These are phyloP conservation scores for Phytophthora crassamura DNA, from an alignment of 352 stramenopile species.

Conservation along the genomic window DNA sequence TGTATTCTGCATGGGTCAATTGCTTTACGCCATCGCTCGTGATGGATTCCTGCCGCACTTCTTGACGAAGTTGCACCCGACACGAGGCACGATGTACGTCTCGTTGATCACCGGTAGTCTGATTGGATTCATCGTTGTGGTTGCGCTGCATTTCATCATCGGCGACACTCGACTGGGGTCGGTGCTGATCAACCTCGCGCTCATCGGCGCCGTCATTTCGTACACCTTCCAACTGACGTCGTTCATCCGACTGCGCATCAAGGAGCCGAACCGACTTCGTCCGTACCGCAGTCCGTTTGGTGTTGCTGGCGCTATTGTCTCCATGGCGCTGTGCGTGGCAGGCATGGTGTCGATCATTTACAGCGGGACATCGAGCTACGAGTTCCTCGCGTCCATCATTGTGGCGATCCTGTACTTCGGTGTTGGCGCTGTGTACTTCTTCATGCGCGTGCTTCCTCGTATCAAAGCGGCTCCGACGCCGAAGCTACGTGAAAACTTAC, in stretches of 20 bases:
- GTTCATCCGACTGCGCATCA: slow-evolving; percentile 63
- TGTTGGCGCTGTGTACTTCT: slow-evolving; percentile 55
- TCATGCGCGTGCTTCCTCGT: slow-evolving; percentile 44
- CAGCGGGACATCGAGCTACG: slow-evolving; percentile 56
- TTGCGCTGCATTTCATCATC: slow-evolving; percentile 68
- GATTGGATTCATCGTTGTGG: slow-evolving; percentile 51
- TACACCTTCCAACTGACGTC: slow-evolving; percentile 63
- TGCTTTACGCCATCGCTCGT: slow-evolving; percentile 71
- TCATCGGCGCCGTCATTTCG: slow-evolving; percentile 73
- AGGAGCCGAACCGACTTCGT: slow-evolving; percentile 53
- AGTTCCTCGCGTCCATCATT: slow-evolving; percentile 69
- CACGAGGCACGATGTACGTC: slow-evolving; percentile 56
- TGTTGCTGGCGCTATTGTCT: slow-evolving; percentile 50
- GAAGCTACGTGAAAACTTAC: slow-evolving; percentile 55
- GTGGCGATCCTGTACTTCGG: slow-evolving; percentile 62
- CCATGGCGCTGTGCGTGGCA: slow-evolving; percentile 49
- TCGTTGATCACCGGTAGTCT: slow-evolving; percentile 56
- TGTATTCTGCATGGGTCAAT: slow-evolving; percentile 79
- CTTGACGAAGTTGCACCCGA: slow-evolving; percentile 56
- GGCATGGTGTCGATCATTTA: slow-evolving; percentile 75
- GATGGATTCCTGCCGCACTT: slow-evolving; percentile 63
- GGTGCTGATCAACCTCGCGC: slow-evolving; percentile 73
- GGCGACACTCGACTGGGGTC: slow-evolving; percentile 63
- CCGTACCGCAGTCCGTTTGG: slow-evolving; percentile 69
- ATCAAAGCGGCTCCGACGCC: slow-evolving; percentile 34